Base-by-base conservation (phyloP, 495 filamentous ascomycete species). In the Aspergillus biplanus region DNA sequence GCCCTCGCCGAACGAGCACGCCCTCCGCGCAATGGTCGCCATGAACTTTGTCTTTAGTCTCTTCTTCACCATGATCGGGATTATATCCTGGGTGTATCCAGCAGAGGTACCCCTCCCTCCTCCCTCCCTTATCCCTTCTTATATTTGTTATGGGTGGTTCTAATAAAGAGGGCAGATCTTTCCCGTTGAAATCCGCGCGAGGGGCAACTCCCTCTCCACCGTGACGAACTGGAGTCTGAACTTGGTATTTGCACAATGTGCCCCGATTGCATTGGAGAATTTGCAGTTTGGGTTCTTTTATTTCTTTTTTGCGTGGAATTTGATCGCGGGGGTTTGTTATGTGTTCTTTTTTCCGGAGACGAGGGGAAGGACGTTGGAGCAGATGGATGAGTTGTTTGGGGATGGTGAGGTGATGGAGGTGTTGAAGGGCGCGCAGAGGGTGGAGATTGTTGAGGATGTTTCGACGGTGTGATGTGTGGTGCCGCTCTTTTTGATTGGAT, bases 21-120 rank as follows among this genome's bases (percentile, higher is more conserved):
- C 82, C 34, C 73, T 84, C 13, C 82, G 81, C 3, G 77, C 83
- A 27, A 84, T 83, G 52, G 82, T 86, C 31, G 81, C 81, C 63
- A 83, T 87, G 73, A 83, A 85, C 65, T 80, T 85, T 44, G 78
- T 86, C 34, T 87, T 86, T 48, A 80, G 79, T 4, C 69, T 86
- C 52, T 88, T 82, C 65, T 86, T 79, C 59, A 85, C 83, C 32
- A 72, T 78, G 34, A 67, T 84, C n/a, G 83, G 82, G 1, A 75
- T 83, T 32, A 82, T 84, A 69, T 80, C 79, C 12, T 83, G 81
- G 79, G 76, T 82, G 18, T 83, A 82, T 56, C 78, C 79, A 49
- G 83, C 85, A 31, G 81, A 84, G 72, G 56, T 58, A n/a, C n/a
- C n/a, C n/a, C n/a, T n/a, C n/a, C n/a, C n/a, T n/a, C n/a, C n/a